phyloP scores from a whole-genome alignment of 1,284 basidiomycete genomes.

The Psilocybe mexicana region DNA sequence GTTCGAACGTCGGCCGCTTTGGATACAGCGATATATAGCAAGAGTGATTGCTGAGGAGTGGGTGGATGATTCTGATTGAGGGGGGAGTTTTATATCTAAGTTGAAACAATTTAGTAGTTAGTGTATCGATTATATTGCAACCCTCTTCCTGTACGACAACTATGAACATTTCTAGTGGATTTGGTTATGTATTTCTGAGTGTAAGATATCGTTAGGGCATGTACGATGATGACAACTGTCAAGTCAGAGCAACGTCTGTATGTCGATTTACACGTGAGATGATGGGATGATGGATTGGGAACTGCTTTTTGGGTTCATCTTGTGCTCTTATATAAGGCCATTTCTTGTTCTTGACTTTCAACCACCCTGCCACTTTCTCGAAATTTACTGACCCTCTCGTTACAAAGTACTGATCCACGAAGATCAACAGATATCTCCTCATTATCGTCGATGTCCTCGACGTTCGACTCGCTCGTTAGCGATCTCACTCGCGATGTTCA shows the following conservation, averaged over 20 bases:
- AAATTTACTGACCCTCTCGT: too few species aligned
- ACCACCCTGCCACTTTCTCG: background rate
- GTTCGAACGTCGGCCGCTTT: slow-evolving; percentile 53
- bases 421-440: background rate
- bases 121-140: slow-evolving; percentile 6
- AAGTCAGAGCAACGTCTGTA: too few species aligned
- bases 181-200: background rate
- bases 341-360: background rate
- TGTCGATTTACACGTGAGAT: slow-evolving; percentile 2
- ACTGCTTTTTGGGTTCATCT: background rate
- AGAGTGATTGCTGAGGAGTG: slow-evolving; percentile 67
- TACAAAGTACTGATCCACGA: background rate
- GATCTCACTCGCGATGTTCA: slow-evolving; percentile 88
- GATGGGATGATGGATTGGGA: background rate
- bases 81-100: background rate
- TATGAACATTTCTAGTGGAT: background rate
- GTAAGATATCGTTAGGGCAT: too few species aligned
- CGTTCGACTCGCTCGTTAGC: slow-evolving; percentile 77
- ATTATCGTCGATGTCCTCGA: slow-evolving; percentile 47
- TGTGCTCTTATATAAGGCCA: background rate
- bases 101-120: slow-evolving; percentile 9
- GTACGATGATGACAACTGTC: background rate
- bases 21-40: slow-evolving; percentile 67
- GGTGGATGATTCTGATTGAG: slow-evolving; percentile 64
- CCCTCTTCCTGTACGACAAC: background rate